Evolutionary conservation across 305 asterid genomes (phyloP), one percentile per base, ranked within the genome.

Genomic region (Ilex paraguariensis): DNA sequence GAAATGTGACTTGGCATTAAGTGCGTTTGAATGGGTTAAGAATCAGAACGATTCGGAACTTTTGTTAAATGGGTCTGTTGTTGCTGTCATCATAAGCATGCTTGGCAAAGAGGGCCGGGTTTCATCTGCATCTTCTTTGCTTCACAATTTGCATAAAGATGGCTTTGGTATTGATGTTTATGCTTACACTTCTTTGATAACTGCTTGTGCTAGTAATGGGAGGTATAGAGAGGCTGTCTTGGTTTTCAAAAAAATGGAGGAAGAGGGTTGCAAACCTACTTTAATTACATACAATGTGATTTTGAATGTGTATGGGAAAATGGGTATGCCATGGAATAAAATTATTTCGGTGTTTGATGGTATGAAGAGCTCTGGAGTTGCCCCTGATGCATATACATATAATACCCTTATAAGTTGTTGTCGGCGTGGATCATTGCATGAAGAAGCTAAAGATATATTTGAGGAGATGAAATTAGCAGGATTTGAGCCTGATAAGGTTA

Each of bases 281-380:
- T 76, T 89, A 74, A 82, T 92, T 45, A 90, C 98, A 32, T 92
- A 87, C 74, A 92, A 92, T 73, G 96, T 90, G 62, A 77, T 92
- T 48, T 60, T 92, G 82, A 90, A 87, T 70, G 96, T 87, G 52
- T 85, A 82, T 63, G 97, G 98, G 57, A 92, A 92, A 79, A 92
- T 92, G 95, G 95, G 97, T 28, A 87, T 90, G 96, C 96, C 98
- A 46, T 92, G 98, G 98, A 81, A 75, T 73, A 77, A 79, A 61
- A 81, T 92, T 40, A 56, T 79, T 70, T 61, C 57, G 3, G 73
- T 87, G 61, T 85, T 85, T 39, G 82, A 89, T 17, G 76, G 81
- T 49, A 90, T 92, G 95, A 92, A 84, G 82, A 68, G 56, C 61
- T 77, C 86, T 2, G 91, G 87, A n/a, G 74, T 80, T 67, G 69